Evolutionary conservation across 192 early-diverging fungal genomes (phyloP), one percentile per base, ranked within the genome.

Genomic region (Coemansia umbellata): DNA sequence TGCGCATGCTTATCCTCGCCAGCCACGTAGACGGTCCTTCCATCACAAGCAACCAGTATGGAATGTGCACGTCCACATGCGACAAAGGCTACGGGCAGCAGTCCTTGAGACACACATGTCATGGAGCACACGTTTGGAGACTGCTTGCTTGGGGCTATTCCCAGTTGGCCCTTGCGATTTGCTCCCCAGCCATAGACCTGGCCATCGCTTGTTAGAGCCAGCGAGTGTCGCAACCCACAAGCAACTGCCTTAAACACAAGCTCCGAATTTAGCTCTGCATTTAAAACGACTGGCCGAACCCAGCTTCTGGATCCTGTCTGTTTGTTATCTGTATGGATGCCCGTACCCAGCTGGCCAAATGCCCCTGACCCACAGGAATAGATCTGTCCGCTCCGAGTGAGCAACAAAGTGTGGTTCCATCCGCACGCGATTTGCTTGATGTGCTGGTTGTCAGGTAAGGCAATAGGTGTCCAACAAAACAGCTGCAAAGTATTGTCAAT

Each of bases 1-100:
- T 89, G 85, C 2, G 79, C 80, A 58, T 84, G 82, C 51, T 84
- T 86, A 63, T 86, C 80, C 31, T 78, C 64, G 7, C 87, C 87
- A 2, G 81, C 71, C 2, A 74, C 69, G 60, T 72, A 79, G 3
- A 87, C 66, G 0, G 72, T 67, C 23, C 6, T 44, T 0, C 67
- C 66, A 49, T 80, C 69, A 11, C 24, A 15, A 11, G 82, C 73
- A 10, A 85, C 22, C 23, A 84, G 37, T 0, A 82, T 31, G 9
- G 82, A 81, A 48, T 89, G 87, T 39, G 63, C 69, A 47, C 84
- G 87, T 1, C 87, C 87, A 39, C 85, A 82, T 5, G 81, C 82
- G 19, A 86, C 64, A 59, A 81, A 70, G 10, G 65, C 35, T 5
- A 89, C 76, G 1, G 60, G 61, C 35, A 47, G 60, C 13, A 72